Evolutionary conservation across 768 basidiomycete species (phyloP).

Genomic region (Cantharellus anzutake): DNA sequence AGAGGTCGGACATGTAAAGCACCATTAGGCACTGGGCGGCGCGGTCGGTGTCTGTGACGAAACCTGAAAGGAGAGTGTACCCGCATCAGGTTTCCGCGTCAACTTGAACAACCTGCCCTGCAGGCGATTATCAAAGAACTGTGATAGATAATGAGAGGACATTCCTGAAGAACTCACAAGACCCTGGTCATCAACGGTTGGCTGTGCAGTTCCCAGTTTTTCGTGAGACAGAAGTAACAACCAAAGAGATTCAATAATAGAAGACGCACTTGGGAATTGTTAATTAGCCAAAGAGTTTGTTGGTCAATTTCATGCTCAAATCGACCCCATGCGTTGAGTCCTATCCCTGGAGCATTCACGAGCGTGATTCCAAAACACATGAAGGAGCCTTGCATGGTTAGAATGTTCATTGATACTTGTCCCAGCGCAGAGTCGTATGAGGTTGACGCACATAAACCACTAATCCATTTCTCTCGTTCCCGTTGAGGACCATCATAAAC

Average conservation of each 20-base stretch:
- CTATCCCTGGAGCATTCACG: neutral
- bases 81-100: neutral
- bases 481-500: conserved; percentile 5
- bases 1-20: too few relatives aligned
- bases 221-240: neutral
- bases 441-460: conserved; percentile 5
- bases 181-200: neutral
- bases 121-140: neutral
- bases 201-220: neutral
- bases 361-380: neutral
- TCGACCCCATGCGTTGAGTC: neutral
- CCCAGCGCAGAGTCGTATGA: neutral
- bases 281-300: neutral
- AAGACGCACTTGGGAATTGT: neutral
- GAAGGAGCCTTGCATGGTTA: neutral
- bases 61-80: neutral
- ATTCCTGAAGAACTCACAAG: neutral
- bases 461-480: conserved; percentile 3
- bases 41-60: too few relatives aligned
- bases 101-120: neutral
- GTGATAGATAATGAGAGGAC: neutral
- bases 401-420: neutral
- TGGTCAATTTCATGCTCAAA: neutral
- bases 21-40: too few relatives aligned
- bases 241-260: neutral